phyloP scores from a whole-genome alignment of 495 filamentous ascomycete genomes.

The Penicillium soppii region DNA sequence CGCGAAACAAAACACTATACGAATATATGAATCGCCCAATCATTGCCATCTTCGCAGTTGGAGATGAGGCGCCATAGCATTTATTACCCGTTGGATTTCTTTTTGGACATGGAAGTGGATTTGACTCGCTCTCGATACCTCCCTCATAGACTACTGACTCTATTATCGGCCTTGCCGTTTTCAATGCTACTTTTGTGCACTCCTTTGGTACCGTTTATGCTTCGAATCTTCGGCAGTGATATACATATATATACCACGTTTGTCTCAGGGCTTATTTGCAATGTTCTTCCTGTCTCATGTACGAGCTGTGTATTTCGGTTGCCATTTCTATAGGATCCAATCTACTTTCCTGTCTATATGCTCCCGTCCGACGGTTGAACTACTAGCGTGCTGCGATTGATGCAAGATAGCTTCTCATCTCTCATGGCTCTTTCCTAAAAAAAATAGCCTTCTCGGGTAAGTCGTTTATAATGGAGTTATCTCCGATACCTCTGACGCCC shows the following conservation, averaged over 20 bases:
- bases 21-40: not conserved
- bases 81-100: not conserved
- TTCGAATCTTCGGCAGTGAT: not conserved
- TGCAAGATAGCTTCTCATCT: too few relatives aligned
- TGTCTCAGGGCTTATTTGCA: not conserved
- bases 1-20: not conserved
- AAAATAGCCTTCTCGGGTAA: too few relatives aligned
- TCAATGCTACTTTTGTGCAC: not conserved
- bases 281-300: not conserved
- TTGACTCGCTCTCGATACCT: conserved; percentile 1
- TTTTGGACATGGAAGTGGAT: conserved; percentile 4
- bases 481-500: too few relatives aligned
- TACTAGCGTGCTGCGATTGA: too few relatives aligned
- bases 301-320: not conserved
- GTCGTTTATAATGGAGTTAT: too few relatives aligned
- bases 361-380: too few relatives aligned
- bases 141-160: conserved; percentile 11
- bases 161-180: conserved; percentile 3
- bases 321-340: not conserved
- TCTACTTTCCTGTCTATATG: not conserved
- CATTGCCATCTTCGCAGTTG: not conserved
- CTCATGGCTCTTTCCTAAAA: too few relatives aligned
- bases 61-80: not conserved
- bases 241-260: not conserved
- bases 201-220: not conserved